Evolutionary conservation across 495 filamentous ascomycete genomes (phyloP).

Genomic region (Rhypophila decipiens): DNA sequence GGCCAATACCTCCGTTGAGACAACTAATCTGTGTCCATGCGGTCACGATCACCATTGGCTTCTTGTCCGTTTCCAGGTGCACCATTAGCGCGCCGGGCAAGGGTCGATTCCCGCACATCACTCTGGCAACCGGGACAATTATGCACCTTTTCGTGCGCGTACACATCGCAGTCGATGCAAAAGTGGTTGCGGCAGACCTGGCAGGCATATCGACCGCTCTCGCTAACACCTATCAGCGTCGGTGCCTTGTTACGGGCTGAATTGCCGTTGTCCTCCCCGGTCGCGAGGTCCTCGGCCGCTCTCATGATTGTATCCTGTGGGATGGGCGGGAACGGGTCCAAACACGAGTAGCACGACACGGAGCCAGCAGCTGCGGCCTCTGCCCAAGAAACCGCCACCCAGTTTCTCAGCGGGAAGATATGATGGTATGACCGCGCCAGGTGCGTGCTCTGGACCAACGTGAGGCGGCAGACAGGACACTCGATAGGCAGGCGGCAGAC

Average conservation of each 20-base stretch:
- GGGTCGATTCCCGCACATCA: constrained; percentile 24
- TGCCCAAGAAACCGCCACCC: constrained; percentile 82
- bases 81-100: too few species aligned
- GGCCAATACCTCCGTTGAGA: too few species aligned
- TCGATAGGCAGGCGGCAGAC: constrained; percentile 89
- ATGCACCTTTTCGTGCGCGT: constrained; percentile 85
- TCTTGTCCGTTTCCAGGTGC: too few species aligned
- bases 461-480: constrained; percentile 85
- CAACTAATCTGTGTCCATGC: too few species aligned
- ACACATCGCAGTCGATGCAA: constrained; percentile 96
- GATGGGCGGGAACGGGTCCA: constrained; percentile 42
- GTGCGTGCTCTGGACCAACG: constrained; percentile 94
- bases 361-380: constrained; percentile 44
- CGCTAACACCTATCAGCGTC: constrained; percentile 60
- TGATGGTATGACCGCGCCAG: constrained; percentile 93
- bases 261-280: too few species aligned
- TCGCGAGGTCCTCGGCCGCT: constrained; percentile 16
- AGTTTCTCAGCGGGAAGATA: constrained; percentile 85
- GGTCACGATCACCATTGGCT: too few species aligned
- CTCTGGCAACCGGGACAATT: constrained; percentile 95
- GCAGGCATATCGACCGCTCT: constrained; percentile 85
- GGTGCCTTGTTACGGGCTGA: background rate
- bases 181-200: constrained; percentile 79
- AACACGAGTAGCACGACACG: constrained; percentile 48
- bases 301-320: constrained; percentile 8